Conservation (phyloP, 2,329 filamentous ascomycete species). For the Fusarium acutatum region DNA sequence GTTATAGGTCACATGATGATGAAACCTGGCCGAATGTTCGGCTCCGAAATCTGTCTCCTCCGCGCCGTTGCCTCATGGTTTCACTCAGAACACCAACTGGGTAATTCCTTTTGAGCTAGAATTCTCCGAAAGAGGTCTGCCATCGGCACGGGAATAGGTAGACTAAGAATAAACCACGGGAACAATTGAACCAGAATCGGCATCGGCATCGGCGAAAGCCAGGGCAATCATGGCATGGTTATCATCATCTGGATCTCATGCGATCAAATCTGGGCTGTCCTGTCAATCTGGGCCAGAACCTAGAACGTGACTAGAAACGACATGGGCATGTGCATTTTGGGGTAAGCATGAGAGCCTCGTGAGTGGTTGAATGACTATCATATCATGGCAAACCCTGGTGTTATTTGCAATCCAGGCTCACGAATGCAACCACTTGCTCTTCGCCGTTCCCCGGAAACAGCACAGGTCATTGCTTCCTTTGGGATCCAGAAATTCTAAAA, state of each 20-base stretch:
- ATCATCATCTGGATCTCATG: conserved; percentile 29
- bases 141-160: neutral
- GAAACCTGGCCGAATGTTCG: neutral
- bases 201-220: conserved; percentile 18
- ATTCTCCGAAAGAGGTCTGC: conserved; percentile 2
- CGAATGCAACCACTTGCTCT: neutral
- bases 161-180: neutral
- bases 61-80: neutral
- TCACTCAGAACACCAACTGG: neutral
- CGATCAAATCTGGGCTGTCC: conserved; percentile 28
- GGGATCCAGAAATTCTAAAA: neutral
- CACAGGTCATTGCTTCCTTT: conserved; percentile 13
- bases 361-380: conserved; percentile 25
- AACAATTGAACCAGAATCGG: neutral
- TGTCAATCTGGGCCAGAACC: conserved; percentile 25
- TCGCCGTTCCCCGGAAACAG: conserved; percentile 21
- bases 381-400: conserved; percentile 23
- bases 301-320: conserved; percentile 18
- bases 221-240: conserved; percentile 20
- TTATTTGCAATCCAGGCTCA: conserved; percentile 2
- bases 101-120: neutral
- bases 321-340: conserved; percentile 18
- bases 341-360: conserved; percentile 24
- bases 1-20: conserved; percentile 31
- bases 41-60: conserved; percentile 20